Evolutionary conservation across 352 stramenopile genomes (phyloP), one percentile per base, ranked within the genome.

Genomic region (Globisporangium sylvaticum): DNA sequence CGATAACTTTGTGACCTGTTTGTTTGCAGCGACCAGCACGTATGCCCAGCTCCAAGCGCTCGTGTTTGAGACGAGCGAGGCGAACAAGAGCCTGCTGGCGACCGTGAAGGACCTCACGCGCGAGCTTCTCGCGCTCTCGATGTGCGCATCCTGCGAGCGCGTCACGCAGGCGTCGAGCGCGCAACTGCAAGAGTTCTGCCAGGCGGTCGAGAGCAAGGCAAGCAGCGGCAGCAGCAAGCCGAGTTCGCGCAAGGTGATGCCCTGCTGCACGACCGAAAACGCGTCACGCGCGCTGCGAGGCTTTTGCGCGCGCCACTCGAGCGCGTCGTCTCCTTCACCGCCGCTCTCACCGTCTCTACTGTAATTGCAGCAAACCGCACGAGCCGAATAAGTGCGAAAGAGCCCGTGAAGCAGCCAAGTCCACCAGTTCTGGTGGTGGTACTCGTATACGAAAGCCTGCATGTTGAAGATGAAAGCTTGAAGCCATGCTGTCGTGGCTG

Each of bases 221-320:
- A 58, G 29, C n/a, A 18, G 7, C 22, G 22, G 9, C 4, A 37
- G 50, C 46, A 48, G 18, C 32, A 48, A 29, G 7, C 15, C 31
- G n/a, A 61, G 20, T 48, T 20, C 55, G 55, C 55, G 31, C 31
- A 61, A 61, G 31, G 4, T 37, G 29, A 63, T 68, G 63, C 53
- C 54, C 5, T 68, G 63, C 27, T 68, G 63, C 54, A 37, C 34
- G 29, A 4, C 27, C 15, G 54, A 68, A 4, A 12, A 24, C 14
- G n/a, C 37, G 18, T 68, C 63, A 39, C 63, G 53, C 3, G 54
- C 63, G 31, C 39, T 68, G 12, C 37, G 63, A 20, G n/a, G 37
- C 27, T 68, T 68, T 56, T 68, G 63, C 54, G 39, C 39, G 29
- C 63, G 63, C 39, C 63, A 68, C 54, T 57, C 53, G 53, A 46